Evolutionary conservation across 495 filamentous ascomycete genomes (phyloP).

Genomic region (Aeminium ludgeri): DNA sequence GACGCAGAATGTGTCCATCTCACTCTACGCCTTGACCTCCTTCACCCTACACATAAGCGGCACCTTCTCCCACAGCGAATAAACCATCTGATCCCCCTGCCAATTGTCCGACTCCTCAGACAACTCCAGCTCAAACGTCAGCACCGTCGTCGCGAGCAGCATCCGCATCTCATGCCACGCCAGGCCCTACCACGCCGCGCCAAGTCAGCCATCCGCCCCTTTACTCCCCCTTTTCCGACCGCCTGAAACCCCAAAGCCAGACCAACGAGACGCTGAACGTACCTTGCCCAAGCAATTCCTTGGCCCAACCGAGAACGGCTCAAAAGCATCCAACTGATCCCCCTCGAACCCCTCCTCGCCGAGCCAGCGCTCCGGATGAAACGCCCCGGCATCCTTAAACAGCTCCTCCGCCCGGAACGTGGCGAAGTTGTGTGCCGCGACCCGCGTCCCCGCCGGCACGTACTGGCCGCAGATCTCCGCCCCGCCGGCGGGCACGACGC

Average conservation of each 20-base stretch:
- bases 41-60: conserved; percentile 6
- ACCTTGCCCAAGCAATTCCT: conserved; percentile 14
- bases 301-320: conserved; percentile 11
- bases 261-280: background rate
- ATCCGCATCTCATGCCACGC: conserved; percentile 25
- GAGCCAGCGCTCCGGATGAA: conserved; percentile 19
- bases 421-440: conserved; percentile 11
- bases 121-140: conserved; percentile 21
- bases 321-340: conserved; percentile 12
- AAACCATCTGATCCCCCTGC: conserved; percentile 13
- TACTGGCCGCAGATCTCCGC: conserved; percentile 4
- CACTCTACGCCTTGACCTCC: too few species aligned
- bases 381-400: conserved; percentile 13
- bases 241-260: background rate
- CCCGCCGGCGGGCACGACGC: conserved; percentile 4
- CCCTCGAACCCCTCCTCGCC: conserved; percentile 8
- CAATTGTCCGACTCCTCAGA: conserved; percentile 20
- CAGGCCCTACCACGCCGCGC: conserved; percentile 10
- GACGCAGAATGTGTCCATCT: too few species aligned
- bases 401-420: conserved; percentile 6
- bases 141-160: conserved; percentile 20
- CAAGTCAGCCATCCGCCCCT: too few species aligned
- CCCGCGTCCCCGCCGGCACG: conserved; percentile 10
- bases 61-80: conserved; percentile 9
- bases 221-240: too few species aligned